Base-by-base conservation (phyloP, 805 yeast species). In the Ogataea pilisensis region DNA sequence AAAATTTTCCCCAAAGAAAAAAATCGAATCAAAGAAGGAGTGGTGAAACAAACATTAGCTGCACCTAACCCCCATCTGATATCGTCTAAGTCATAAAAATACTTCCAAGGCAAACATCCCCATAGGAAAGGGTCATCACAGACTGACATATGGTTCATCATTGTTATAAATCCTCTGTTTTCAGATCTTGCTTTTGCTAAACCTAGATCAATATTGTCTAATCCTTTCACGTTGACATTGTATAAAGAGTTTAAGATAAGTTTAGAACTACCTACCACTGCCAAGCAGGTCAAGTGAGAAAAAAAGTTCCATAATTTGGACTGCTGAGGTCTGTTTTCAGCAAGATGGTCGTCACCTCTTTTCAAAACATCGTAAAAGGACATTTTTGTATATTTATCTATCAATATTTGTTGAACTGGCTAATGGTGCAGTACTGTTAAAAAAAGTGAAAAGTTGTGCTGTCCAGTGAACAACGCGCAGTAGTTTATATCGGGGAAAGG, bases 11-110 rank as follows among this genome's bases (percentile, higher is more conserved):
- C 99, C 45, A 88, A 63, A 20, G 89, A 78, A 68, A 91, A 91
- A 57, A 88, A 90, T 17, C 56, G 70, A 8, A 79, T 62, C 2
- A 74, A 58, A 3, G 70, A 51, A 20, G 61, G 63, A 44, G 68
- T 75, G 19, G 78, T 74, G 63, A 93, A 91, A 58, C 98, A 91
- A 30, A 91, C 77, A 59, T 93, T 90, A 37, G 82, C 78, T 9
- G 99, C 99, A 0, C 95, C 99, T 41, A 93, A 69, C 5, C 96
- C 90, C 98, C 98, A 91, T 54, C 99, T 72, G 39, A 88, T 77
- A 39, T 76, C 73, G 46, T 80, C 84, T 14, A 85, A 65, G 41
- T 78, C 76, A 12, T 67, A 61, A 50, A 77, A 84, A 50, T 75
- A 76, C 29, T 78, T 70, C 76, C 81, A 73, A 0, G 97, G 96